These are phyloP conservation scores for Amanita exitialis DNA, from an alignment of 768 basidiomycete genomes.

Conservation along the genomic window DNA sequence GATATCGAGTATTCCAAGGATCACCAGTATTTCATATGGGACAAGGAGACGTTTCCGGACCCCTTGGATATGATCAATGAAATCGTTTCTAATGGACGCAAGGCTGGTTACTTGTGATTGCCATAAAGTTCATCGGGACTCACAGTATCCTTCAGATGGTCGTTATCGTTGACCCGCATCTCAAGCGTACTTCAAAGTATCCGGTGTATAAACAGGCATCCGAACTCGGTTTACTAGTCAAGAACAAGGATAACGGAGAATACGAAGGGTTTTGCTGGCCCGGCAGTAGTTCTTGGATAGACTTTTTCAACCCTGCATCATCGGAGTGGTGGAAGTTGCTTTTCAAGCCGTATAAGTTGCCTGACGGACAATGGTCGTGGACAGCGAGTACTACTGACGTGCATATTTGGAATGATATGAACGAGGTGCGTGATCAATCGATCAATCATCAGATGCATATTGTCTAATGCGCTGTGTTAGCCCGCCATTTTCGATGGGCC, in stretches of 20 bases:
- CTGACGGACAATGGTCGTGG: constrained; percentile 59
- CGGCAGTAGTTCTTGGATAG: constrained; percentile 92
- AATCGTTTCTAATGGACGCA: constrained; percentile 75
- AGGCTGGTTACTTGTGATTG: constrained; percentile 35
- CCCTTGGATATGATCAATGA: constrained; percentile 90
- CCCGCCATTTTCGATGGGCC: constrained; percentile 99
- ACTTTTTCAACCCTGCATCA: constrained; percentile 86
- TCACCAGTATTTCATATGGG: constrained; percentile 98
- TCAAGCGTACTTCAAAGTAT: constrained; percentile 75
- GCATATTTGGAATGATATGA: constrained; percentile 99
- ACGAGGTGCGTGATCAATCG: constrained; percentile 54
- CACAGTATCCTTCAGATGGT: constrained; percentile 63
- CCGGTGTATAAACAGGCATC: constrained; percentile 80
- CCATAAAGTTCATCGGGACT: neutral
- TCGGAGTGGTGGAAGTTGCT: constrained; percentile 90
- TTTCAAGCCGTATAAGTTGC: constrained; percentile 53
- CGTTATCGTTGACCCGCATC: constrained; percentile 92
- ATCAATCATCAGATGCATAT: neutral
- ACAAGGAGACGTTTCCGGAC: constrained; percentile 85
- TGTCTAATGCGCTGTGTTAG: constrained; percentile 17
- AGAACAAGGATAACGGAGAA: constrained; percentile 67
- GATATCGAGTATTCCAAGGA: constrained; percentile 94
- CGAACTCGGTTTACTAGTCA: constrained; percentile 75
- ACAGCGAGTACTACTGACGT: constrained; percentile 72
- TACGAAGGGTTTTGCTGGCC: constrained; percentile 99